Base-by-base conservation (phyloP, 805 yeast species). In the Yarrowia sp. region DNA sequence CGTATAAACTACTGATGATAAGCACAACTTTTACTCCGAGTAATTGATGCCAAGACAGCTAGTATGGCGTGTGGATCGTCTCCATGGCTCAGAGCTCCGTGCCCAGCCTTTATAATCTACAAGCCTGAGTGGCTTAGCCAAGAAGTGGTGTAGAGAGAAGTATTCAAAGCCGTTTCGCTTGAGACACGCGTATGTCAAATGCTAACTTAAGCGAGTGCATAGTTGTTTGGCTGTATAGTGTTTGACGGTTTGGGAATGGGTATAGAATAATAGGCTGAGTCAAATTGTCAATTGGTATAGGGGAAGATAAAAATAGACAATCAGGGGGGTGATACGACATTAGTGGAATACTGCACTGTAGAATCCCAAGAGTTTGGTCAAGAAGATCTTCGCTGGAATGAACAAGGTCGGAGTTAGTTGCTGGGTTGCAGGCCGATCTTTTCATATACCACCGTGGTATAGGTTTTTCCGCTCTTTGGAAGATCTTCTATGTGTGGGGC, bases 81-180 rank as follows among this genome's bases (percentile, higher is more conserved):
- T 19, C 22, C 4, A 8, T 21, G 10, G 40, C 17, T 4, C 19
- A 9, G n/a, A 11, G 26, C n/a, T 2, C n/a, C 6, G 4, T 22
- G 48, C 48, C 48, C 48, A 43, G 48, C 48, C 30, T 43, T 43
- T 22, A 43, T 22, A 22, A 22, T 43, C 48, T 43, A 43, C 48
- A 43, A 43, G 12, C 48, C 48, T 24, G n/a, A n/a, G n/a, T n/a
- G n/a, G n/a, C n/a, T n/a, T n/a, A n/a, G n/a, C n/a, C n/a, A n/a
- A n/a, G n/a, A n/a, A n/a, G n/a, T n/a, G n/a, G n/a, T n/a, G n/a
- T n/a, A n/a, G n/a, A n/a, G n/a, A n/a, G n/a, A n/a, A n/a, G n/a
- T n/a, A 44, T 44, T 16, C 30, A 44, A 43, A 41, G 49, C 49
- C 49, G 49, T 44, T n/a, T n/a, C n/a, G n/a, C n/a, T 44, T 44